Conservation (phyloP, 345 rosid genomes). For the Cardamine occulta region DNA sequence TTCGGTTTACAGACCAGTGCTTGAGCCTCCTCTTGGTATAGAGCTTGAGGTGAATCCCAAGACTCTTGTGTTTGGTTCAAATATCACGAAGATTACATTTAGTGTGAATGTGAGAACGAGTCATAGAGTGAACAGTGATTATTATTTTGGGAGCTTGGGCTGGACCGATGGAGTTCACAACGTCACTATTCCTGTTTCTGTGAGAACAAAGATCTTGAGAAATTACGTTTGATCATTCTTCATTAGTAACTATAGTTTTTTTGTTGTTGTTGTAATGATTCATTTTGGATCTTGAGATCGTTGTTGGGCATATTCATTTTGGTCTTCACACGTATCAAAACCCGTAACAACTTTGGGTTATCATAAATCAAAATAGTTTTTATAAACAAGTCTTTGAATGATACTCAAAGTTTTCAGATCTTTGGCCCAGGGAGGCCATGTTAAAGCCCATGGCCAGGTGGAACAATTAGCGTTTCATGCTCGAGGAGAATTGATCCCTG, state of each 20-base stretch:
- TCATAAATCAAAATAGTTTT: background rate
- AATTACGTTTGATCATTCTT: slow-evolving; percentile 30
- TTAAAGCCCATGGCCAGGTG: too few species aligned
- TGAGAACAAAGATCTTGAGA: slow-evolving; percentile 45
- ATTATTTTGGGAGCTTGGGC: slow-evolving; percentile 53
- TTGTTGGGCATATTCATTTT: background rate
- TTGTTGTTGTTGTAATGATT: background rate
- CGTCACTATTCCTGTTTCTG: slow-evolving; percentile 55
- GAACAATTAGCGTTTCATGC: too few species aligned
- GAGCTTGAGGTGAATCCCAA: slow-evolving; percentile 41
- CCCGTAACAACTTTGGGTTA: background rate
- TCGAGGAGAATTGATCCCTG: too few species aligned
- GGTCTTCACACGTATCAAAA: background rate
- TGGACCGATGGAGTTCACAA: slow-evolving; percentile 51
- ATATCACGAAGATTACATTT: slow-evolving; percentile 34
- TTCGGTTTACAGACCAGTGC: slow-evolving; percentile 26
- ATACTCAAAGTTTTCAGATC: too few species aligned
- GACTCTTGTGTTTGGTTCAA: slow-evolving; percentile 38
- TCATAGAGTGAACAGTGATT: slow-evolving; percentile 48
- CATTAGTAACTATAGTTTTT: background rate
- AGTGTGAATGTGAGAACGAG: slow-evolving; percentile 37
- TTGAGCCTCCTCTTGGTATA: slow-evolving; percentile 48
- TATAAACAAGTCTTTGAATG: background rate
- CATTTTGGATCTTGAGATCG: slow-evolving; percentile 5
- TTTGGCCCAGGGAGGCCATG: too few species aligned